Evolutionary conservation across 257 asterid species (phyloP).

Genomic region (Solanum rostratum): DNA sequence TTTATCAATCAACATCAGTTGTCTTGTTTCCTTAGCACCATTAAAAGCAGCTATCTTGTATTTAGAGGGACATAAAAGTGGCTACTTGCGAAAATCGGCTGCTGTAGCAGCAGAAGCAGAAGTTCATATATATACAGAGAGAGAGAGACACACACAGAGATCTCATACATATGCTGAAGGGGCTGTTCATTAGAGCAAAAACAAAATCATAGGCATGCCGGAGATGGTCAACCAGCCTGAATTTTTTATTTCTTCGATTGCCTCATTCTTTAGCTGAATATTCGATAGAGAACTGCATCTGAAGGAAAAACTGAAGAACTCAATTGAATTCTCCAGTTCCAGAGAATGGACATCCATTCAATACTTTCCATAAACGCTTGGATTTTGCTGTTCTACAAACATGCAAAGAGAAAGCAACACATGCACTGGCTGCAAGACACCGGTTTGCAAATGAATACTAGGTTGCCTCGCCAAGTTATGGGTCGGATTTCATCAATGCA

Average conservation of each 20-base stretch:
- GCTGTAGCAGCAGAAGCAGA: background rate
- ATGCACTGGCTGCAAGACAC: background rate
- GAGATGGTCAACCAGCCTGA: background rate
- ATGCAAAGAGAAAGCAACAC: background rate
- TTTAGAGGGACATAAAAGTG: background rate
- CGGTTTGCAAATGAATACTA: background rate
- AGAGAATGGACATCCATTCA: background rate
- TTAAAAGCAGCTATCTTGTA: background rate
- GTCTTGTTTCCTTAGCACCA: background rate
- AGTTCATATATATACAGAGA: background rate
- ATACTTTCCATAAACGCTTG: background rate
- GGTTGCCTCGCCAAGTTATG: background rate
- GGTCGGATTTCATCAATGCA: background rate
- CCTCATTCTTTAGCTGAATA: background rate
- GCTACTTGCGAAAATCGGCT: background rate
- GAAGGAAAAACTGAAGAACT: background rate
- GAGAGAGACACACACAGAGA: too few relatives aligned
- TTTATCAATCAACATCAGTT: background rate
- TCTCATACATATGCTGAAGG: background rate
- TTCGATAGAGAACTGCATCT: background rate
- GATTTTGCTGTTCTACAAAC: background rate
- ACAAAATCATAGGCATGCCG: background rate
- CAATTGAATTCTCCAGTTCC: background rate
- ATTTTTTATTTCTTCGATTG: background rate
- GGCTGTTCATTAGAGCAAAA: background rate